These are phyloP conservation scores for Combretum micranthum DNA, from an alignment of 345 rosid genomes.

Conservation along the genomic window DNA sequence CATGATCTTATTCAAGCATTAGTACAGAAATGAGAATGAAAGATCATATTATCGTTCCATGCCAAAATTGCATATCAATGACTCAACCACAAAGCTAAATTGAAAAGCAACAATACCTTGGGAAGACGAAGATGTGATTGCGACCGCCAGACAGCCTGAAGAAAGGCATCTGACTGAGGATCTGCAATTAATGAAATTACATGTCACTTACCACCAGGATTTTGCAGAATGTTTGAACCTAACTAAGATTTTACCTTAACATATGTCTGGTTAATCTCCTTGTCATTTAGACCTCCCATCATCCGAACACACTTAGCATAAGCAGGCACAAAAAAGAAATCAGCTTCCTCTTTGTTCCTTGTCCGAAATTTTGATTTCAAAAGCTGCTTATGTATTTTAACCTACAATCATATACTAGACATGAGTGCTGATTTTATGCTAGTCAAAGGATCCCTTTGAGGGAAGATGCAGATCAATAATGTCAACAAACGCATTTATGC, in stretches of 20 bases:
- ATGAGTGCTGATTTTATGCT: background rate
- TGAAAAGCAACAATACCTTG: constrained; percentile 43
- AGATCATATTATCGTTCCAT: too few species aligned
- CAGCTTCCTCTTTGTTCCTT: constrained; percentile 68
- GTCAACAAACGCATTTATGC: too few species aligned
- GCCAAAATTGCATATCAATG: too few species aligned
- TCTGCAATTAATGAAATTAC: constrained; percentile 26
- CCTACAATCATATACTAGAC: constrained; percentile 29
- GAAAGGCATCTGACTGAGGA: constrained; percentile 86
- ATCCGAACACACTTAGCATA: constrained; percentile 84
- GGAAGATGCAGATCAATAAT: too few species aligned
- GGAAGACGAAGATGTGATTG: constrained; percentile 91
- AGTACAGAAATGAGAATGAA: too few species aligned
- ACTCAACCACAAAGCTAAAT: background rate
- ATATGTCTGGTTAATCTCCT: constrained; percentile 80
- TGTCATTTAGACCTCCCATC: constrained; percentile 90
- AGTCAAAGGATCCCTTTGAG: background rate
- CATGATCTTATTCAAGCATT: too few species aligned
- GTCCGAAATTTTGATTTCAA: constrained; percentile 66
- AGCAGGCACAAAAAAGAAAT: constrained; percentile 92
- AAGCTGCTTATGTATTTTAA: constrained; percentile 69
- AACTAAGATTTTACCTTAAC: constrained; percentile 45
- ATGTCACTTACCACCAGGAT: too few species aligned
- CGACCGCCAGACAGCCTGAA: constrained; percentile 91
- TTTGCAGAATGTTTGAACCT: background rate